Evolutionary conservation across 768 basidiomycete genomes (phyloP).

Genomic region (Mycena leptocephala): DNA sequence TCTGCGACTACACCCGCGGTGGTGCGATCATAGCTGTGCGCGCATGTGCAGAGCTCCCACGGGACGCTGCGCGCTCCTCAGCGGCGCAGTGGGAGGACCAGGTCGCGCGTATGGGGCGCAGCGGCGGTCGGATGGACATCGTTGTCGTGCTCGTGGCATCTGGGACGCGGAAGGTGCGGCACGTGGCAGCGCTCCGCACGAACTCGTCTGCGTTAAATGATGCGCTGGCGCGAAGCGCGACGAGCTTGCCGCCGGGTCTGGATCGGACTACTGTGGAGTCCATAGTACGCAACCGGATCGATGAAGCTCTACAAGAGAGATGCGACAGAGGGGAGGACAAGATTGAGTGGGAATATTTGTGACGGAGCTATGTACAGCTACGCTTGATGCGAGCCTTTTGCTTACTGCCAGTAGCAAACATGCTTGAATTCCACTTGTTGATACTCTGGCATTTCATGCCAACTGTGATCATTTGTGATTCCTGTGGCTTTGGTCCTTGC

Average conservation of each 20-base stretch:
- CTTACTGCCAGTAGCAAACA: too few relatives aligned
- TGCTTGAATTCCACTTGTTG: too few relatives aligned
- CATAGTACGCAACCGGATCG: not conserved
- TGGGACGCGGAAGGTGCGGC: not conserved
- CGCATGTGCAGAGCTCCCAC: not conserved
- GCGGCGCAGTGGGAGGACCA: slow-evolving; percentile 12
- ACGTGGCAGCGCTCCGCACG: not conserved
- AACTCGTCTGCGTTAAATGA: not conserved
- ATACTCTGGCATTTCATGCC: too few relatives aligned
- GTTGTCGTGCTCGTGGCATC: slow-evolving; percentile 79
- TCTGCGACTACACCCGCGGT: slow-evolving; percentile 11
- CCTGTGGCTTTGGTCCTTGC: too few relatives aligned
- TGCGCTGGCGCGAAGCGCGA: not conserved
- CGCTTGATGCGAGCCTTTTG: too few relatives aligned
- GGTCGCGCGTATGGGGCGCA: slow-evolving; percentile 8
- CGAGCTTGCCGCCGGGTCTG: not conserved
- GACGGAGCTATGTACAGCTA: too few relatives aligned
- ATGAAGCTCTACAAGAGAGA: not conserved
- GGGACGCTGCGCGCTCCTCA: not conserved
- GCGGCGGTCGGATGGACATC: slow-evolving; percentile 12
- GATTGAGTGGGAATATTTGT: not conserved
- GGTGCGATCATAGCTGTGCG: not conserved
- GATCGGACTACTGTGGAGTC: not conserved
- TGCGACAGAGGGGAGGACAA: not conserved
- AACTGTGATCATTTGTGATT: too few relatives aligned